Base-by-base conservation (phyloP, 495 filamentous ascomycete genomes). In the Podospora bellae-mahoneyi region DNA sequence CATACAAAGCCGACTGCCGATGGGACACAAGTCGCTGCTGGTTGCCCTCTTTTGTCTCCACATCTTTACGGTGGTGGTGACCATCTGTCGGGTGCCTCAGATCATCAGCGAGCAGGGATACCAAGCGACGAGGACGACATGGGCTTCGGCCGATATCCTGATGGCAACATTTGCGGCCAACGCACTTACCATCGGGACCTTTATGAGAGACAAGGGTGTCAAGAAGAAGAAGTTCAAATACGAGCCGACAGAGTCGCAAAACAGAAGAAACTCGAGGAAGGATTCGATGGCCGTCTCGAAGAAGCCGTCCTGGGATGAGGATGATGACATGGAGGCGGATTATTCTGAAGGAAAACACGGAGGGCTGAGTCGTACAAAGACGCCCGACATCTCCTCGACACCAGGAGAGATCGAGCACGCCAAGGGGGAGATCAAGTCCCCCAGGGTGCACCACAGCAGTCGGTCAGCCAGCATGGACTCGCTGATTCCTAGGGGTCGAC, bases 21-120 rank as follows among this genome's bases (percentile, higher is more conserved):
- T 86, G 39, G 89, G 83, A 74, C 79, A 88, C 83, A 85, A 85
- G 83, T 39, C 85, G 65, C 72, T 86, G 39, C 84, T 97, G 10
- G 83, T 88, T 15, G 65, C 86, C 4, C 83, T 97, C 13, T 97
- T 97, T 78, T 88, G 86, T 26, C 83, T 94, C 16, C 95, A 91
- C 5, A 74, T 96, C 48, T 75, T 88, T 58, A 85, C 93, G 0
- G 88, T 93, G 39, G 89, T 74, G 56, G 87, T 91, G 59, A 92
- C 91, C 0, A 76, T 88, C 30, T 95, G 90, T 77, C 84, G 92
- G n/a, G 83, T 94, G n/a, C 86, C 90, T 0, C 78, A 85, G 3
- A 87, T 94, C 56, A 84, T 95, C 65, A 39, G 72, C 6, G 81
- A 82, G 30, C 73, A 84, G 57, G 89, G 89, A 0, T 84, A 84